phyloP scores from a whole-genome alignment of 192 early-diverging fungal species.

The Backusella luteola region DNA sequence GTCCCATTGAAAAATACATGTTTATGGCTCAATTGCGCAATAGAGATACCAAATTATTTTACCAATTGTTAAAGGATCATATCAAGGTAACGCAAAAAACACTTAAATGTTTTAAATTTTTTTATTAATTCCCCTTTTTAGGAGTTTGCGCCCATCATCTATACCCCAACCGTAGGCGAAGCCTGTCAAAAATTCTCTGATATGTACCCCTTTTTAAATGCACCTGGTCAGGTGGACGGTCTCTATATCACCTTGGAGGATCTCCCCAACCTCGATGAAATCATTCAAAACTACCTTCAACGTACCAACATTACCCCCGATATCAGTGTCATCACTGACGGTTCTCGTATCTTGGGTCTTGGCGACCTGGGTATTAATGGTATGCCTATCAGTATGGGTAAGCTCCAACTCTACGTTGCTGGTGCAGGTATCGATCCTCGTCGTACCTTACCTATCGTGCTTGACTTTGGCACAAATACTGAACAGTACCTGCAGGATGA shows the following conservation, averaged over 20 bases:
- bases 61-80: slow-evolving; percentile 72
- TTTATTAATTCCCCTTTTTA: slow-evolving; percentile 23
- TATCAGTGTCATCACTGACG: slow-evolving; percentile 95
- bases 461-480: slow-evolving; percentile 93
- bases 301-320: slow-evolving; percentile 56
- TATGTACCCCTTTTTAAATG: slow-evolving; percentile 82
- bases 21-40: slow-evolving; percentile 83
- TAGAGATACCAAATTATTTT: slow-evolving; percentile 82
- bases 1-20: slow-evolving; percentile 79
- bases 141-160: slow-evolving; percentile 79
- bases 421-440: slow-evolving; percentile 84
- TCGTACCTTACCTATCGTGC: slow-evolving; percentile 84
- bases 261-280: slow-evolving; percentile 68
- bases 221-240: slow-evolving; percentile 70
- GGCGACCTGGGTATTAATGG: slow-evolving; percentile 95
- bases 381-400: slow-evolving; percentile 95
- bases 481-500: slow-evolving; percentile 79
- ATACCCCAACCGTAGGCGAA: slow-evolving; percentile 81
- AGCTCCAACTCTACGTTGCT: slow-evolving; percentile 89
- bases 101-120: not conserved
- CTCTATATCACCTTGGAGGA: slow-evolving; percentile 83
- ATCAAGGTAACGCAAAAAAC: slow-evolving; percentile 56
- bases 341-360: slow-evolving; percentile 90
- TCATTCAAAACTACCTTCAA: slow-evolving; percentile 79
- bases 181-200: slow-evolving; percentile 88